phyloP scores from a whole-genome alignment of 192 early-diverging fungal species.

The Backusella psychrophila region DNA sequence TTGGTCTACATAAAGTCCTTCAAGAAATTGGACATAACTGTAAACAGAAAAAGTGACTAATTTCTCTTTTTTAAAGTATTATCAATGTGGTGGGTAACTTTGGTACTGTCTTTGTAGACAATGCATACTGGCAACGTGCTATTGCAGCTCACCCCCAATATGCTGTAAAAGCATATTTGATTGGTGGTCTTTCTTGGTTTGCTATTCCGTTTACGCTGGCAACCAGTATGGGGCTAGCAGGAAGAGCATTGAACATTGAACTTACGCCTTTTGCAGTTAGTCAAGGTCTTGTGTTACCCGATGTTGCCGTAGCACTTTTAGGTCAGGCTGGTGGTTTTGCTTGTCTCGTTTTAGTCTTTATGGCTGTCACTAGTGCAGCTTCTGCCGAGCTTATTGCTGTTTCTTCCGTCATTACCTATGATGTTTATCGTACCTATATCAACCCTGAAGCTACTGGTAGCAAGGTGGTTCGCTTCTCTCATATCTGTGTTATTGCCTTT shows the following conservation, averaged over 20 bases:
- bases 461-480: conserved; percentile 55
- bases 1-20: not conserved
- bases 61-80: conserved; percentile 34
- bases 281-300: conserved; percentile 65
- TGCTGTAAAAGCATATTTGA: conserved; percentile 66
- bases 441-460: conserved; percentile 63
- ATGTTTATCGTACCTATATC: conserved; percentile 70
- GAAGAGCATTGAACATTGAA: conserved; percentile 60
- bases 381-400: conserved; percentile 76
- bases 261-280: conserved; percentile 54
- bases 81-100: conserved; percentile 79
- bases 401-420: conserved; percentile 71
- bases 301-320: conserved; percentile 61
- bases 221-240: conserved; percentile 67
- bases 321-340: conserved; percentile 64
- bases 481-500: conserved; percentile 53
- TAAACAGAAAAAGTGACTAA: not conserved
- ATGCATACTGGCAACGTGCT: conserved; percentile 76
- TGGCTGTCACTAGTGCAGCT: conserved; percentile 72
- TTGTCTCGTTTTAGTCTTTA: conserved; percentile 65
- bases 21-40: not conserved
- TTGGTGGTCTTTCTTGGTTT: conserved; percentile 80
- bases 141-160: conserved; percentile 66
- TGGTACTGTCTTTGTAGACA: conserved; percentile 72
- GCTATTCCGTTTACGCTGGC: conserved; percentile 73